Percentiles rank a stretch among this genome's conserved stretches.
These are phyloP conservation scores for Funneliformis mosseae DNA, from an alignment of 192 early-diverging fungal genomes.

Conservation along the genomic window DNA sequence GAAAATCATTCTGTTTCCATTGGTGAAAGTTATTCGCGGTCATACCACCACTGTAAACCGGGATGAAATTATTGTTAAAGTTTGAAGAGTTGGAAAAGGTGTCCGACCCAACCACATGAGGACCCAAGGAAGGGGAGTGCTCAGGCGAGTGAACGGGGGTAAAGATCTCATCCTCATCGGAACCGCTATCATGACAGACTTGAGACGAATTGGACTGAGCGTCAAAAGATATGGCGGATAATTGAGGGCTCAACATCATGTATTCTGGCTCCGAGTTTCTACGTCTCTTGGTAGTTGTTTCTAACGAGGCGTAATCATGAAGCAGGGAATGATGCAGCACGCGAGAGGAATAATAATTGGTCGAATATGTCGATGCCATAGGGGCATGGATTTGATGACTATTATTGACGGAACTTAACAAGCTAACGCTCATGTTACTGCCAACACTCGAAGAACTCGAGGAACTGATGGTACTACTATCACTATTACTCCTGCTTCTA, in stretches of 20 bases:
- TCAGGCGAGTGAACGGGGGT: not conserved
- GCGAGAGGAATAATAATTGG: not conserved
- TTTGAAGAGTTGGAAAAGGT: not conserved
- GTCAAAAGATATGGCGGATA: constrained; percentile 22
- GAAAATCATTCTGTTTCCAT: not conserved
- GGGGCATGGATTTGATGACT: not conserved
- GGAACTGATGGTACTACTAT: not conserved
- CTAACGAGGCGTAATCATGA: not conserved
- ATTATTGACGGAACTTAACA: not conserved
- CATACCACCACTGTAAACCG: not conserved
- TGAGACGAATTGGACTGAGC: not conserved
- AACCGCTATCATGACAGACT: constrained; percentile 11
- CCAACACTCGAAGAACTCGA: not conserved
- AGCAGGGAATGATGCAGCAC: not conserved
- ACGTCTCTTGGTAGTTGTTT: not conserved
- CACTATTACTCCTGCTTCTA: constrained; percentile 13
- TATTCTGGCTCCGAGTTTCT: not conserved
- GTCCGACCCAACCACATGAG: not conserved
- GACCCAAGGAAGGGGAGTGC: not conserved
- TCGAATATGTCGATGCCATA: not conserved
- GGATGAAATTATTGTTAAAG: not conserved
- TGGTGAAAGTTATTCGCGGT: not conserved
- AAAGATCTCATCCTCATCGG: not conserved
- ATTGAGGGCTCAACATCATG: constrained; percentile 3
- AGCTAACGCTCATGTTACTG: not conserved